These are phyloP conservation scores for Kodamaea lidongshanica DNA, from an alignment of 805 yeast genomes.

Conservation along the genomic window DNA sequence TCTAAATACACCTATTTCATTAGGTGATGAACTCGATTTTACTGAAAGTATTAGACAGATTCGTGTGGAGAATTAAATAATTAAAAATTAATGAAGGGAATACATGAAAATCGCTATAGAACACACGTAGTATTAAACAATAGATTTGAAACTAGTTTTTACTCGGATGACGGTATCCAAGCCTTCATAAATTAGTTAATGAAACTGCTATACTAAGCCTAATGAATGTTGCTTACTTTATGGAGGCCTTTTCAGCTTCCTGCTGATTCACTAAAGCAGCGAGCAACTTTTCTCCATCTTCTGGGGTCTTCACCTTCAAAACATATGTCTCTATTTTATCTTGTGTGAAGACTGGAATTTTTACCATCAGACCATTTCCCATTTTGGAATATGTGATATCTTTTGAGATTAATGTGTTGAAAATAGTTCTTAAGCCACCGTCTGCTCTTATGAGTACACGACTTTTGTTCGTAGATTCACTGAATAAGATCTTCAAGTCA, in stretches of 20 bases:
- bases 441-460: slow-evolving; percentile 82
- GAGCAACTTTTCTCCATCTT: slow-evolving; percentile 54
- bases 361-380: slow-evolving; percentile 61
- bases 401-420: slow-evolving; percentile 58
- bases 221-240: no score
- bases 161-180: no score
- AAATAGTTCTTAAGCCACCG: slow-evolving; percentile 72
- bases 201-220: no score
- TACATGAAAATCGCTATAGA: no score
- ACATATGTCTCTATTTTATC: slow-evolving; percentile 58
- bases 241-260: no score
- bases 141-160: no score
- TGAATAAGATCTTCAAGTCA: slow-evolving; percentile 64
- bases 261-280: slow-evolving; percentile 24
- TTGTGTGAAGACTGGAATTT: slow-evolving; percentile 54
- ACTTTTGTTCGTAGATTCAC: slow-evolving; percentile 53
- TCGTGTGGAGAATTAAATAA: no score
- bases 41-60: no score
- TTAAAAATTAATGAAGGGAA: no score
- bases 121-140: no score
- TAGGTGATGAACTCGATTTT: slow-evolving; percentile 6
- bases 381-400: slow-evolving; percentile 54
- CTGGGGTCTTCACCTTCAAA: slow-evolving; percentile 69
- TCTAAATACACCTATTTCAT: slow-evolving; percentile 13
- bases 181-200: no score